These are phyloP conservation scores for Hymenoscyphus fructigenus DNA, from an alignment of 2,329 filamentous ascomycete genomes.

Conservation along the genomic window DNA sequence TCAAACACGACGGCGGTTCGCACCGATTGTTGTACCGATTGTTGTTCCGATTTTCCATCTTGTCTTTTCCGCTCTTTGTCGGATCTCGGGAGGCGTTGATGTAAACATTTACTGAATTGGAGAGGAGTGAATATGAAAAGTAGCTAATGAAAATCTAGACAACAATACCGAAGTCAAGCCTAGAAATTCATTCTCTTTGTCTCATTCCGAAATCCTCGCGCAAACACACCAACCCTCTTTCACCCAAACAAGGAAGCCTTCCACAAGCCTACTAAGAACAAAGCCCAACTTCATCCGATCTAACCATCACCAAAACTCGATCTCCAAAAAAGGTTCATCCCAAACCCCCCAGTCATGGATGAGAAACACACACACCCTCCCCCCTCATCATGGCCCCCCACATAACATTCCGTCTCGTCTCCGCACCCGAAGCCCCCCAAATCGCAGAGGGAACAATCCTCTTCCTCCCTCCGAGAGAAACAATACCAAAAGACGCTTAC, in stretches of 20 bases:
- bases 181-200: neutral
- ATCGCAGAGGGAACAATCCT: conserved; percentile 21
- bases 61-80: too few species aligned
- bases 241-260: neutral
- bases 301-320: neutral
- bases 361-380: neutral
- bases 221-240: neutral
- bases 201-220: neutral
- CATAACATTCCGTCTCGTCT: conserved; percentile 9
- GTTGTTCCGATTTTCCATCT: too few species aligned
- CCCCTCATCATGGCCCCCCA: neutral
- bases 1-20: too few species aligned
- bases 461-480: conserved; percentile 20
- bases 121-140: neutral
- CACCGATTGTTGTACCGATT: too few species aligned
- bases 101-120: neutral
- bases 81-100: neutral
- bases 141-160: neutral
- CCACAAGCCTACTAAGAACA: neutral
- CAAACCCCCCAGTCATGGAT: neutral
- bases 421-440: conserved; percentile 6
- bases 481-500: conserved; percentile 8
- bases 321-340: neutral
- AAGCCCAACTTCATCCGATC: neutral
- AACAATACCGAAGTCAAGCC: neutral